Evolutionary conservation across 495 filamentous ascomycete species (phyloP).

Genomic region (Penicillium malachiteum): DNA sequence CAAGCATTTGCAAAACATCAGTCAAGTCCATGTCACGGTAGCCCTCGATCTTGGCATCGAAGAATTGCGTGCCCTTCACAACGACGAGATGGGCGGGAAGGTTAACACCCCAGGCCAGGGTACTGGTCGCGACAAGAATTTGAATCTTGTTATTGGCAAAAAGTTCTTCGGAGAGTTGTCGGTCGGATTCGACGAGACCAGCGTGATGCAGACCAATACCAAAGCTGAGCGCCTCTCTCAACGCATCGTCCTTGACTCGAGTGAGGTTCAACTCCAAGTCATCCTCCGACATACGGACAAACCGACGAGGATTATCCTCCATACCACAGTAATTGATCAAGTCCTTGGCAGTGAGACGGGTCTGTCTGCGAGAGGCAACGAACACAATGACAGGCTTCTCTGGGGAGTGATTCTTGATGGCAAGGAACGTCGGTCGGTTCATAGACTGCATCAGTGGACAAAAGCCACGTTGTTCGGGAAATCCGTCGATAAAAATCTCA

Average conservation of each 20-base stretch:
- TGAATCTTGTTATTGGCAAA: constrained; percentile 99
- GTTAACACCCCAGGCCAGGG: constrained; percentile 97
- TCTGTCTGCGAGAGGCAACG: constrained; percentile 93
- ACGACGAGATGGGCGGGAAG: constrained; percentile 95
- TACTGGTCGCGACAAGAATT: constrained; percentile 93
- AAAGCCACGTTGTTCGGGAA: constrained; percentile 92
- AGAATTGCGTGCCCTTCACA: constrained; percentile 98
- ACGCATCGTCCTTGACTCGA: constrained; percentile 85
- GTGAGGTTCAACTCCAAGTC: constrained; percentile 81
- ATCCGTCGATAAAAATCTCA: constrained; percentile 96
- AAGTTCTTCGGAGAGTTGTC: constrained; percentile 86
- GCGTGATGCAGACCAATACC: constrained; percentile 97
- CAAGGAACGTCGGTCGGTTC: constrained; percentile 96
- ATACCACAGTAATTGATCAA: constrained; percentile 96
- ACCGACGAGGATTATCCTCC: constrained; percentile 95
- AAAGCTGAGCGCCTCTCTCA: constrained; percentile 90
- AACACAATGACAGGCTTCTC: constrained; percentile 98
- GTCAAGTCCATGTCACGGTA: constrained; percentile 99
- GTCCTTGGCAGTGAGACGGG: constrained; percentile 89
- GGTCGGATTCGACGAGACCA: constrained; percentile 90
- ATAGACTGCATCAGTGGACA: constrained; percentile 98
- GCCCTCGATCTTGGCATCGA: constrained; percentile 95
- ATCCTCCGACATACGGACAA: constrained; percentile 90
- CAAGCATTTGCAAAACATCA: constrained; percentile 97
- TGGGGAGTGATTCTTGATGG: constrained; percentile 92